Conservation (phyloP, 164 flowering plant species). For the Cinnamomum chago region DNA sequence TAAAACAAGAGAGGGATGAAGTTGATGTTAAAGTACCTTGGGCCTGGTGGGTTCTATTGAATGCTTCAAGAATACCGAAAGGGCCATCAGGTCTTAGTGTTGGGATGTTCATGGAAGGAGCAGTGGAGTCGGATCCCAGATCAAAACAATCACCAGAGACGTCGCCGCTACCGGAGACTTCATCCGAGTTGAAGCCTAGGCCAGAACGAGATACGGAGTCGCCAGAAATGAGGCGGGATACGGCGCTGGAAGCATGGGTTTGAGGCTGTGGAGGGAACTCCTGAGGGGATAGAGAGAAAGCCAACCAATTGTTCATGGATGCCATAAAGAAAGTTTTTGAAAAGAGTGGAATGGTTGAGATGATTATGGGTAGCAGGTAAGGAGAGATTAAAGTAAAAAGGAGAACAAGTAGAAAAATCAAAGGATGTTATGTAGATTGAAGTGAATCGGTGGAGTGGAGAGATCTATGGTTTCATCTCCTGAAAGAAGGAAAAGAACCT, state of each 20-base stretch:
- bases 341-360: neutral
- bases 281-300: slow-evolving; percentile 81
- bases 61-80: slow-evolving; percentile 55
- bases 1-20: neutral
- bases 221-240: slow-evolving; percentile 12
- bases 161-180: slow-evolving; percentile 40
- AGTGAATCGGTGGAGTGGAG: slow-evolving; percentile 2
- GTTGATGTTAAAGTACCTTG: slow-evolving; percentile 35
- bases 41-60: slow-evolving; percentile 40
- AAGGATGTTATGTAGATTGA: neutral
- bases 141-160: slow-evolving; percentile 51
- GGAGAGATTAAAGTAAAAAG: neutral
- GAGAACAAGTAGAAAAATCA: neutral
- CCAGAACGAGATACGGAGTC: slow-evolving; percentile 3
- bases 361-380: neutral
- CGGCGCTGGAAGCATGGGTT: slow-evolving; percentile 23
- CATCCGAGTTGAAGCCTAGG: slow-evolving; percentile 43
- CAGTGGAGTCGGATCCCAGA: slow-evolving; percentile 41
- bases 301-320: slow-evolving; percentile 89
- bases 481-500: slow-evolving; percentile 32
- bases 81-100: slow-evolving; percentile 26
- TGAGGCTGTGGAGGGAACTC: slow-evolving; percentile 32
- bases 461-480: slow-evolving; percentile 17
- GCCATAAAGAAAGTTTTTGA: slow-evolving; percentile 27
- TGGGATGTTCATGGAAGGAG: slow-evolving; percentile 21